Percentiles rank a stretch among this genome's conserved stretches.
These are phyloP conservation scores for Fraxinus greggii DNA, from an alignment of 305 asterid genomes.

Conservation along the genomic window DNA sequence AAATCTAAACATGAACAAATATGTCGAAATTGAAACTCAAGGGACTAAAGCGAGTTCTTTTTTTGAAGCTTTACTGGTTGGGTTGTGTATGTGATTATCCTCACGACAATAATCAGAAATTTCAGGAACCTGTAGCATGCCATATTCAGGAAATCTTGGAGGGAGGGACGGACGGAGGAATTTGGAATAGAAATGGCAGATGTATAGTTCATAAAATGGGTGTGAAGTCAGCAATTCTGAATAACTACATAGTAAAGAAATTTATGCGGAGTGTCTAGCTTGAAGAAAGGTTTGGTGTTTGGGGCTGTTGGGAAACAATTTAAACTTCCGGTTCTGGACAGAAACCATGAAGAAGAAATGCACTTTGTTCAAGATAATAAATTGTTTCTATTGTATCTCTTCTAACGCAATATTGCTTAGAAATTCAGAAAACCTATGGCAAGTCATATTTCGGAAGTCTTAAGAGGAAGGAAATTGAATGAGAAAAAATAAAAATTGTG, in stretches of 20 bases:
- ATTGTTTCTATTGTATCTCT: not conserved
- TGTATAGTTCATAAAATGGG: not conserved
- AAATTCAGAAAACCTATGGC: not conserved
- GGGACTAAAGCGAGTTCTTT: not conserved
- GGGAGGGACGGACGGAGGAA: not conserved
- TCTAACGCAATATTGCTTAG: not conserved
- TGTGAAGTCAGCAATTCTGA: not conserved
- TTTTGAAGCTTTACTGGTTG: not conserved
- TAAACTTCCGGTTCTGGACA: not conserved
- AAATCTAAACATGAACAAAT: not conserved
- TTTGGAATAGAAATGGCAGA: not conserved
- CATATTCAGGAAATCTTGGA: not conserved
- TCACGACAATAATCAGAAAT: not conserved
- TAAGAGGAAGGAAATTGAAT: not conserved
- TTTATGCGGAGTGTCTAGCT: not conserved
- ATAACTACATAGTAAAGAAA: not conserved
- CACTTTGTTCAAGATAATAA: not conserved
- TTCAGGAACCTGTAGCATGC: not conserved
- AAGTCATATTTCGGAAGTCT: not conserved
- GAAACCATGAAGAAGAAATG: not conserved
- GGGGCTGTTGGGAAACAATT: not conserved
- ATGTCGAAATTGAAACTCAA: not conserved
- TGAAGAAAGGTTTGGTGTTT: not conserved
- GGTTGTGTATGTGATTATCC: not conserved
- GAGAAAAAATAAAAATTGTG: not conserved